Evolutionary conservation across 2,329 filamentous ascomycete genomes (phyloP).

Genomic region (Colletotrichum cuscutae): DNA sequence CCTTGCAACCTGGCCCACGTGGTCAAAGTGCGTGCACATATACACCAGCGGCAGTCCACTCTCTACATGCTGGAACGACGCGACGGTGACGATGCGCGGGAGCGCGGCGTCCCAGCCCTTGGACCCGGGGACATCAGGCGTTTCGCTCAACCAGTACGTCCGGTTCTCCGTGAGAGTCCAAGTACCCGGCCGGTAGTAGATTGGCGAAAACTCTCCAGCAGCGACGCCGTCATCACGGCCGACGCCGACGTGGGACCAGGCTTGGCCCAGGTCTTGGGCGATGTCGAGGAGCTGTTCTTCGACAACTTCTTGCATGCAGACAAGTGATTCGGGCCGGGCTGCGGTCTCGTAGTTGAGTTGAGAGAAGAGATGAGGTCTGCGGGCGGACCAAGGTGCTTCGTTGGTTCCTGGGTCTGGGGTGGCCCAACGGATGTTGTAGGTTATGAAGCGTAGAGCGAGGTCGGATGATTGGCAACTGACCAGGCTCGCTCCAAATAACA

Average conservation of each 20-base stretch:
- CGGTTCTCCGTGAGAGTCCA: slow-evolving; percentile 63
- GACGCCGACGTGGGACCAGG: slow-evolving; percentile 65
- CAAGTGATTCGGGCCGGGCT: slow-evolving; percentile 44
- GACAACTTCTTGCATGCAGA: slow-evolving; percentile 62
- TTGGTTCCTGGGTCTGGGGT: slow-evolving; percentile 47
- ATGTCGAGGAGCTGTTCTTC: slow-evolving; percentile 56
- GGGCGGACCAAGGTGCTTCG: slow-evolving; percentile 54
- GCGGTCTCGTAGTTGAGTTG: slow-evolving; percentile 51
- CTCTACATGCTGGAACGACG: slow-evolving; percentile 52
- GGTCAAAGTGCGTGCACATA: slow-evolving; percentile 65
- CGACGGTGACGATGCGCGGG: slow-evolving; percentile 60
- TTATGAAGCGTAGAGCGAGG: slow-evolving; percentile 50
- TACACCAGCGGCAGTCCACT: slow-evolving; percentile 53
- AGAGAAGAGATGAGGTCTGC: slow-evolving; percentile 48
- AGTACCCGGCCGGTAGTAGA: slow-evolving; percentile 67
- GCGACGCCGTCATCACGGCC: slow-evolving; percentile 68
- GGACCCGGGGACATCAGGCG: slow-evolving; percentile 62
- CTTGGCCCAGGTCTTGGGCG: slow-evolving; percentile 48
- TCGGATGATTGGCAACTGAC: not conserved
- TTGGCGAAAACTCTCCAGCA: slow-evolving; percentile 75
- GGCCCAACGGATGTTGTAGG: slow-evolving; percentile 62
- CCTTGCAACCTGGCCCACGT: slow-evolving; percentile 53
- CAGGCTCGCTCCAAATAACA: slow-evolving; percentile 2
- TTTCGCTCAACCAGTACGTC: slow-evolving; percentile 72
- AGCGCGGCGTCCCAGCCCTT: slow-evolving; percentile 65